Evolutionary conservation across 208 protist species (phyloP).

Genomic region (Balamuthia mandrillaris): DNA sequence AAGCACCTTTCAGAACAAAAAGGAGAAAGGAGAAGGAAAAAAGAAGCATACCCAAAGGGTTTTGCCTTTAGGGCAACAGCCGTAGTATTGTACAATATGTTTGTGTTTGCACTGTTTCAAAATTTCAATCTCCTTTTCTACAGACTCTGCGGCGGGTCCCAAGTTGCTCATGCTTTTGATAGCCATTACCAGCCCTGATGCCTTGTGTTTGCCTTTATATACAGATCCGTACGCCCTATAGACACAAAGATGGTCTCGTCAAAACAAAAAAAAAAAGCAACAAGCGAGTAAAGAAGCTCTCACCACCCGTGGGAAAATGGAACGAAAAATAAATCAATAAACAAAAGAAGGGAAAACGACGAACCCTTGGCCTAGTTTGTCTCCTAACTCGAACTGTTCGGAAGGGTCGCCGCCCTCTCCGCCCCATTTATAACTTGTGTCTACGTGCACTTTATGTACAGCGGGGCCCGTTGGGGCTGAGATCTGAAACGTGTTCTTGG

Average conservation of each 20-base stretch:
- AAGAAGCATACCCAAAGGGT: background rate
- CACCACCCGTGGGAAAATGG: too few species aligned
- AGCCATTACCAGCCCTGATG: background rate
- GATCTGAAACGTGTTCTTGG: too few species aligned
- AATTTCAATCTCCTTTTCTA: conserved; percentile 17
- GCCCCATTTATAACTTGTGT: background rate
- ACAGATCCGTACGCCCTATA: background rate
- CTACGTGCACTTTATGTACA: background rate
- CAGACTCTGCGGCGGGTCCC: background rate
- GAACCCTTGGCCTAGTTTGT: conserved; percentile 1
- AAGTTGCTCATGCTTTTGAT: background rate
- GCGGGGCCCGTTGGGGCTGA: background rate
- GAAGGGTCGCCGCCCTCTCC: background rate
- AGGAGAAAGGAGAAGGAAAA: too few species aligned
- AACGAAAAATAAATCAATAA: too few species aligned
- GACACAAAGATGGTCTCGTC: too few species aligned
- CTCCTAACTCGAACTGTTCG: background rate
- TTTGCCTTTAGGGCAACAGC: background rate
- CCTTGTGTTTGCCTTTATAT: background rate
- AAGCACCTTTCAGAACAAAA: too few species aligned
- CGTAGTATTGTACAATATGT: conserved; percentile 24
- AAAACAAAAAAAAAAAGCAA: too few species aligned
- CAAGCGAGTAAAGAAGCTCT: too few species aligned
- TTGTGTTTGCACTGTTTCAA: conserved; percentile 6
- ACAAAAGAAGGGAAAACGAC: background rate